Evolutionary conservation across 2,329 filamentous ascomycete species (phyloP).

Genomic region (Trichoderma endophyticum): DNA sequence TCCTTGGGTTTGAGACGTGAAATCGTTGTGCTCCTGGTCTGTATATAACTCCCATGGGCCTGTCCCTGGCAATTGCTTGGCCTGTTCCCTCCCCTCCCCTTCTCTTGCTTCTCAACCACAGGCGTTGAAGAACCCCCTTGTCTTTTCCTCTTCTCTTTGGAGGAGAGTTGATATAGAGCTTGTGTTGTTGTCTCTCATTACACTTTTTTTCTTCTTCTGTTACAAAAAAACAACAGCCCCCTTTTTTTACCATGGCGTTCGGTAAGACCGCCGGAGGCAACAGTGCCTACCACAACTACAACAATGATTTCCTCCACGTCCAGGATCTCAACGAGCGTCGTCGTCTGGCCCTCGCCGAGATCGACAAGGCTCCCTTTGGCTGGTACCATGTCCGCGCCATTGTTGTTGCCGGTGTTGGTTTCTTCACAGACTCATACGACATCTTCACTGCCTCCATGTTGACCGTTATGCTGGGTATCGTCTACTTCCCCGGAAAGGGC

Average conservation of each 20-base stretch:
- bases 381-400: slow-evolving; percentile 81
- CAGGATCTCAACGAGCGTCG: slow-evolving; percentile 75
- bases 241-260: slow-evolving; percentile 8
- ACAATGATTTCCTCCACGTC: slow-evolving; percentile 66
- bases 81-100: background rate
- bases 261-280: slow-evolving; percentile 62
- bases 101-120: slow-evolving; percentile 11
- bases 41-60: slow-evolving; percentile 10
- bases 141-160: background rate
- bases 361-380: slow-evolving; percentile 77
- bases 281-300: slow-evolving; percentile 71
- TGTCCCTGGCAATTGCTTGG: background rate
- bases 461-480: slow-evolving; percentile 73
- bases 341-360: slow-evolving; percentile 73
- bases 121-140: slow-evolving; percentile 1
- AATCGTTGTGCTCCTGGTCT: background rate
- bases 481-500: slow-evolving; percentile 62
- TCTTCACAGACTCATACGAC: slow-evolving; percentile 85
- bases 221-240: background rate
- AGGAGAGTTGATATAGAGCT: slow-evolving; percentile 7
- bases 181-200: slow-evolving; percentile 13
- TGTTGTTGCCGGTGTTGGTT: slow-evolving; percentile 76
- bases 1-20: background rate
- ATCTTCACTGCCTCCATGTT: slow-evolving; percentile 75
- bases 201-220: background rate